phyloP scores from a whole-genome alignment of 306 rosid species.

The Cajanus cajan region DNA sequence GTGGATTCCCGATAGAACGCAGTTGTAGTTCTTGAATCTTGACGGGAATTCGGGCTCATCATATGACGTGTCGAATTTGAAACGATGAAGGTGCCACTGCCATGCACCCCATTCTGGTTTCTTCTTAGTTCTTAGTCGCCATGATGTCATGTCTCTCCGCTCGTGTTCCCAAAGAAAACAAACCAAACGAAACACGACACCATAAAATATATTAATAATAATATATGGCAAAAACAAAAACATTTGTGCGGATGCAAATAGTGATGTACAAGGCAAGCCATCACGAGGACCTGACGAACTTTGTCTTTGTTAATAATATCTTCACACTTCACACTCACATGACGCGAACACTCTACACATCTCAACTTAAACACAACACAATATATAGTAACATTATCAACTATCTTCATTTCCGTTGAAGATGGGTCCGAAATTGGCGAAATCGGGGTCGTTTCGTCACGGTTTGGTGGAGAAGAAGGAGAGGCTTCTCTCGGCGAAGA shows the following conservation, averaged over 20 bases:
- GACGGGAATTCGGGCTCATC: background rate
- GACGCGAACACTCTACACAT: background rate
- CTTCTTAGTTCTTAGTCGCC: background rate
- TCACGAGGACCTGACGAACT: background rate
- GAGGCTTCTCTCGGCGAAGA: slow-evolving; percentile 51
- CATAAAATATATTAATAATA: background rate
- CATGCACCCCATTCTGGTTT: background rate
- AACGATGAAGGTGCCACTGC: background rate
- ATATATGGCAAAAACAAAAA: background rate
- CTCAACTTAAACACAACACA: too few species aligned
- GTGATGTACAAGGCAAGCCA: background rate
- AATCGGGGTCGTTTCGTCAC: slow-evolving; percentile 61
- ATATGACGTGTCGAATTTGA: background rate
- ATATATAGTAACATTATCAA: background rate
- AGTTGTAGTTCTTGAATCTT: too few species aligned
- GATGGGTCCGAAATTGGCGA: slow-evolving; percentile 39
- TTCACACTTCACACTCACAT: background rate
- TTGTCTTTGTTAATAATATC: background rate
- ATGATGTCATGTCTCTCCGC: background rate
- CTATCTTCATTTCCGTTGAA: background rate
- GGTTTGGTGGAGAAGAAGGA: slow-evolving; percentile 65
- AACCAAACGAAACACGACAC: background rate
- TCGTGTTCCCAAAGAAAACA: background rate
- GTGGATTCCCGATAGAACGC: background rate
- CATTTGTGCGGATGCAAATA: background rate